Conservation (phyloP, 768 basidiomycete species). For the Lanmaoa rubissima region DNA sequence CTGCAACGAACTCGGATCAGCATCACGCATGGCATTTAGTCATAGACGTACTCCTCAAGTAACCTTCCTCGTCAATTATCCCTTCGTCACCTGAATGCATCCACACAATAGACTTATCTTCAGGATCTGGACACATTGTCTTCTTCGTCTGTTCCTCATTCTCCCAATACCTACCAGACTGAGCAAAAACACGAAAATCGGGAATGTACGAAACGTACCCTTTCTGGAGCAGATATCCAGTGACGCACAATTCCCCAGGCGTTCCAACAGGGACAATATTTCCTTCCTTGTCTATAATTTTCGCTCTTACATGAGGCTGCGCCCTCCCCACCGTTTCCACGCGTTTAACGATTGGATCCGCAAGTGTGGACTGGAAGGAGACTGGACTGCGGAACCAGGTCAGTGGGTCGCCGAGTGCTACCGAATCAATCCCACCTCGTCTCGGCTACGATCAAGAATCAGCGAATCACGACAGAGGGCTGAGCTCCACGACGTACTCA, state of each 20-base stretch:
- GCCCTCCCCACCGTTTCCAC: conserved; percentile 81
- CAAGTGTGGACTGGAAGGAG: conserved; percentile 74
- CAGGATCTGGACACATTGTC: conserved; percentile 51
- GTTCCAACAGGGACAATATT: conserved; percentile 67
- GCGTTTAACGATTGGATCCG: conserved; percentile 68
- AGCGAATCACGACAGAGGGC: neutral
- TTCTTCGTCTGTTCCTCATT: conserved; percentile 63
- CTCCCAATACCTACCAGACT: conserved; percentile 63
- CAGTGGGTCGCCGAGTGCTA: neutral
- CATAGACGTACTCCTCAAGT: conserved; percentile 56
- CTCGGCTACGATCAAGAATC: conserved; percentile 50
- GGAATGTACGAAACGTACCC: conserved; percentile 43
- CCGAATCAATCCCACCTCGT: conserved; percentile 46
- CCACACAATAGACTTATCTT: conserved; percentile 62
- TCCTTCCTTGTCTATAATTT: conserved; percentile 58
- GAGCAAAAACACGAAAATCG: neutral
- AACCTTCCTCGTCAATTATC: conserved; percentile 79
- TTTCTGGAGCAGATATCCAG: conserved; percentile 79
- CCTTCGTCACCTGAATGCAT: conserved; percentile 85
- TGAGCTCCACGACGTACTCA: conserved; percentile 56
- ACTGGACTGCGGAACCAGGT: conserved; percentile 55
- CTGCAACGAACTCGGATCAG: conserved; percentile 35
- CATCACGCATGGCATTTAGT: neutral
- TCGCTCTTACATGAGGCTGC: conserved; percentile 76
- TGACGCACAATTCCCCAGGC: conserved; percentile 70